These are phyloP conservation scores for Rhynchosporium secalis DNA, from an alignment of 2,329 filamentous ascomycete genomes.

Conservation along the genomic window DNA sequence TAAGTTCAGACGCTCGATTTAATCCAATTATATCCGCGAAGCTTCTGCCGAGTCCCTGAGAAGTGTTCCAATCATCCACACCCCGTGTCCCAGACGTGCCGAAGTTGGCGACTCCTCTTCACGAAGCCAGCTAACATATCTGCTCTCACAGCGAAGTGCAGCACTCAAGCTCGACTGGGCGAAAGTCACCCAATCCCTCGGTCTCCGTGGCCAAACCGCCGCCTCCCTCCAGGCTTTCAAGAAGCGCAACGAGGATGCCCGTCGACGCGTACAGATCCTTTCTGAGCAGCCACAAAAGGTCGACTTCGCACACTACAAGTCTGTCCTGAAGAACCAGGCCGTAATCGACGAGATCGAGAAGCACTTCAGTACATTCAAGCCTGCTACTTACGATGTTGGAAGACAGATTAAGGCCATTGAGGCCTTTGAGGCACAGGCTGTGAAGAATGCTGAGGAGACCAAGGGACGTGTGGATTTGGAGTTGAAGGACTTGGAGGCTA, in stretches of 20 bases:
- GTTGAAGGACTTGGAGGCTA: constrained; percentile 90
- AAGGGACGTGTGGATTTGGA: constrained; percentile 95
- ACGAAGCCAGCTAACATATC: constrained; percentile 32
- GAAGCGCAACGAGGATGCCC: constrained; percentile 98
- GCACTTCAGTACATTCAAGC: constrained; percentile 89
- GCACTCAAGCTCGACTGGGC: constrained; percentile 99
- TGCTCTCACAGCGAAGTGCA: constrained; percentile 77
- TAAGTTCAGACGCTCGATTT: constrained; percentile 51
- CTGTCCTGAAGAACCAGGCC: constrained; percentile 90
- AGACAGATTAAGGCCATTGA: constrained; percentile 98
- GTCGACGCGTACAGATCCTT: constrained; percentile 85
- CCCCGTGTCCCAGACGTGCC: constrained; percentile 23
- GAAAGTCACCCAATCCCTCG: constrained; percentile 90
- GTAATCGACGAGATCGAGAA: constrained; percentile 97
- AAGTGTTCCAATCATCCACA: constrained; percentile 7
- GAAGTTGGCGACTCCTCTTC: constrained; percentile 24
- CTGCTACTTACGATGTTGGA: constrained; percentile 84
- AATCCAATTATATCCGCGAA: constrained; percentile 19
- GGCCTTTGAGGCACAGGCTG: constrained; percentile 92
- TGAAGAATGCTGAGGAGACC: constrained; percentile 96
- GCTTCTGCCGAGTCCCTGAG: neutral
- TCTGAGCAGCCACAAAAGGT: constrained; percentile 81
- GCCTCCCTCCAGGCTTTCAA: constrained; percentile 94
- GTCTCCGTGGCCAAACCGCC: constrained; percentile 93
- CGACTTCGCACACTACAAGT: constrained; percentile 93